Conservation (phyloP, 768 basidiomycete genomes). For the Cyclocybe aegerita region DNA sequence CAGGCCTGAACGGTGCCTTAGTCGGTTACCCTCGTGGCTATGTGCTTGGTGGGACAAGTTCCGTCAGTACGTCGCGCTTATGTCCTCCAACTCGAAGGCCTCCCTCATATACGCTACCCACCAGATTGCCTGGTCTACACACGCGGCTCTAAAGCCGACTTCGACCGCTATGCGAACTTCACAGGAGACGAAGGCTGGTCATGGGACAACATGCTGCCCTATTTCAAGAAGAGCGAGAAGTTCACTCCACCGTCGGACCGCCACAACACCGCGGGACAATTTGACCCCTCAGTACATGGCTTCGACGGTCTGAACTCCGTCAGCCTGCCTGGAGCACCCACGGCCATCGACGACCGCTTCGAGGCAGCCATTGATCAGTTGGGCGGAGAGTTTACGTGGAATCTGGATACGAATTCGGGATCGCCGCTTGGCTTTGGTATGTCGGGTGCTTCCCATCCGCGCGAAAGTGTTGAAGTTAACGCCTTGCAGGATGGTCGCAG, state of each 20-base stretch:
- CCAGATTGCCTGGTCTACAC: constrained; percentile 28
- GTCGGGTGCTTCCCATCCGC: constrained; percentile 7
- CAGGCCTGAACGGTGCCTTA: constrained; percentile 20
- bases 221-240: constrained; percentile 21
- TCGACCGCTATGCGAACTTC: constrained; percentile 50
- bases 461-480: constrained; percentile 7
- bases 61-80: constrained; percentile 6
- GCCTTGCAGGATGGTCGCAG: constrained; percentile 14
- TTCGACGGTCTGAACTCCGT: constrained; percentile 24
- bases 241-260: constrained; percentile 24
- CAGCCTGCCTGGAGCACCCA: constrained; percentile 24
- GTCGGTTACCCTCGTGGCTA: constrained; percentile 21
- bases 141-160: constrained; percentile 41
- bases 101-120: not conserved
- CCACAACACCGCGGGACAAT: constrained; percentile 29
- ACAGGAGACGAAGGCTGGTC: constrained; percentile 50
- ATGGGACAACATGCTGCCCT: constrained; percentile 29
- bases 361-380: constrained; percentile 32
- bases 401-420: constrained; percentile 27
- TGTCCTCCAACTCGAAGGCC: constrained; percentile 7
- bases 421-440: constrained; percentile 26
- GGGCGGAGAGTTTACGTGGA: constrained; percentile 27
- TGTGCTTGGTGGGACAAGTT: constrained; percentile 29
- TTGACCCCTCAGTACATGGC: constrained; percentile 29
- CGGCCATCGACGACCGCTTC: constrained; percentile 23